Percentiles rank a stretch among this genome's conserved stretches.
Conservation (phyloP, 768 basidiomycete species). For the Gautieria morchelliformis region DNA sequence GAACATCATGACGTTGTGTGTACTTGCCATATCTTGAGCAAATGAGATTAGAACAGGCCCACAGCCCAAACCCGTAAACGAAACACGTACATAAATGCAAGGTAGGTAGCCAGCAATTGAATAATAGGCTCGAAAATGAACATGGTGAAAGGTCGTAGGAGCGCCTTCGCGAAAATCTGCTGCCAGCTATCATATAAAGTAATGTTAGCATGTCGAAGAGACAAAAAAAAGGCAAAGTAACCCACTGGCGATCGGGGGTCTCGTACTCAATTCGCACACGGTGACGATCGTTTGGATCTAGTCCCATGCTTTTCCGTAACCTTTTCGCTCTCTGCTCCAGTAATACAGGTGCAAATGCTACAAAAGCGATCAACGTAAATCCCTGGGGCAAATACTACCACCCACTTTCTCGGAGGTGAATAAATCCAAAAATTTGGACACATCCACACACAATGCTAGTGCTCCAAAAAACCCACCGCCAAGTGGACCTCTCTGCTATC, state of each 20-base stretch:
- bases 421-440: conserved; percentile 46
- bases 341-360: conserved; percentile 22
- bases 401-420: conserved; percentile 57
- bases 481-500: conserved; percentile 52
- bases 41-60: neutral
- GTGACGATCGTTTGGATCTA: conserved; percentile 31
- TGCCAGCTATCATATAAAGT: conserved; percentile 32
- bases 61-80: conserved; percentile 30
- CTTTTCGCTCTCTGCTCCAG: conserved; percentile 39
- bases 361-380: neutral
- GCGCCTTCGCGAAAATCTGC: conserved; percentile 38
- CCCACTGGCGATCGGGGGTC: conserved; percentile 34
- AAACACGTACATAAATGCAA: conserved; percentile 60
- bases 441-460: conserved; percentile 46
- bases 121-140: conserved; percentile 56
- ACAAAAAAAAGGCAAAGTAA: conserved; percentile 3
- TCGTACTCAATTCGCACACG: conserved; percentile 42
- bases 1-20: neutral
- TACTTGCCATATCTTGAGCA: conserved; percentile 7
- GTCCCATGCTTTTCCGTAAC: conserved; percentile 36
- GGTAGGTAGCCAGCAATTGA: conserved; percentile 56
- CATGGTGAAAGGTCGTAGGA: conserved; percentile 60
- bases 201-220: neutral
- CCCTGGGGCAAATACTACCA: neutral
- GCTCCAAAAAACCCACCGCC: conserved; percentile 75